Evolutionary conservation across 2,329 filamentous ascomycete species (phyloP), one percentile per base, ranked within the genome.

Genomic region (Paradendryphiella salina): DNA sequence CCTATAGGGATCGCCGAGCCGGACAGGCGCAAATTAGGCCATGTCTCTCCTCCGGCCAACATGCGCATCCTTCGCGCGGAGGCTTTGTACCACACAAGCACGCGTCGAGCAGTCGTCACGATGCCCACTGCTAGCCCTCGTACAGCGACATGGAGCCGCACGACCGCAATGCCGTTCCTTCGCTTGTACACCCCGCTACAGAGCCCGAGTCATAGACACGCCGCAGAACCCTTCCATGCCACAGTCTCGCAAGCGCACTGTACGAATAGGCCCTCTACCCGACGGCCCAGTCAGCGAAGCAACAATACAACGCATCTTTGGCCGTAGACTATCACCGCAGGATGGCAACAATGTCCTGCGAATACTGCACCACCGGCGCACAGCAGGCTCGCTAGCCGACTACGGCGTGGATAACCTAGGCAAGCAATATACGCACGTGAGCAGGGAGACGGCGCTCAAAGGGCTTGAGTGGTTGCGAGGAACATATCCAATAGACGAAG

Each of bases 351-450:
- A 65, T 40, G 60, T 75, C 23, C 60, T 75, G 11, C 69, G 69
- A 9, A 72, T 73, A 44, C 57, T 75, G 10, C 73, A 75, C 40
- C 68, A 71, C 51, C 71, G 73, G 6, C 65, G 73, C 29, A 71
- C 70, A 11, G 71, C 66, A 7, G 73, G 73, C 23, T 72, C 70
- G 6, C 62, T 75, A 6, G 70, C 67, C 54, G 73, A 75, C 51
- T 70, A 73, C 35, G 73, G 73, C 46, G 66, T 75, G 6, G 66
- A 68, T 50, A 66, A 68, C 35, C 58, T 71, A 11, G 69, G 67
- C 21, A 54, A 52, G 9, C 61, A 66, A 38, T 69, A 64, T 38
- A 54, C 57, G 8, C 59, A 66, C 35, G 59, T 71, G n/a, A 66
- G 52, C 35, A 57, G 61, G 2, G 60, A 61, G 0, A 54, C 63